phyloP scores from a whole-genome alignment of 257 asterid species.

The Voacanga thouarsii region DNA sequence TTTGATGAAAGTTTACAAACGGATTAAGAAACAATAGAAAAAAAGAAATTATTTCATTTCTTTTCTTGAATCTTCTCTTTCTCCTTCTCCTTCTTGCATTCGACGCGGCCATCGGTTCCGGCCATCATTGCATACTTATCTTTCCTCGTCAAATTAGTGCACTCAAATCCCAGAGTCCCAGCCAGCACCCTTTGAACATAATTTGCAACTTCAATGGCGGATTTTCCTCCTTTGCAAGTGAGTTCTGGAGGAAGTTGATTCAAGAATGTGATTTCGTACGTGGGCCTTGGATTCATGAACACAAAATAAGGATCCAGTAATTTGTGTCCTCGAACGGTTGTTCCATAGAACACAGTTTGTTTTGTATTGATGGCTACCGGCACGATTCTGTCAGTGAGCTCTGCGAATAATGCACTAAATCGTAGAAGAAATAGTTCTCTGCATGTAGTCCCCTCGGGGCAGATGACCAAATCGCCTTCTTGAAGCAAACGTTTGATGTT shows the following conservation, averaged over 20 bases:
- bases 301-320: conserved; percentile 73
- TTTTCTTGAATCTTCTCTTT: conserved; percentile 21
- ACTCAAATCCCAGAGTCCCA: conserved; percentile 80
- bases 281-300: conserved; percentile 89
- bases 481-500: conserved; percentile 54
- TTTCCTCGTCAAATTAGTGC: conserved; percentile 76
- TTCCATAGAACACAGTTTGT: conserved; percentile 75
- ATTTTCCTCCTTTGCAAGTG: conserved; percentile 57
- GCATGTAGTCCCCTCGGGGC: conserved; percentile 94
- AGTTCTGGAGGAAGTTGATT: conserved; percentile 60
- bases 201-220: conserved; percentile 81
- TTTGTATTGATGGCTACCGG: conserved; percentile 73
- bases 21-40: neutral
- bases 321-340: conserved; percentile 73
- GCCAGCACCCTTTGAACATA: conserved; percentile 69
- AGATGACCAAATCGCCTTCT: conserved; percentile 76
- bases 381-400: conserved; percentile 76
- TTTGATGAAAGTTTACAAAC: neutral
- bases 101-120: conserved; percentile 73
- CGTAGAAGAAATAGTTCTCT: conserved; percentile 72
- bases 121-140: conserved; percentile 83
- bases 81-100: conserved; percentile 22
- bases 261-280: conserved; percentile 72
- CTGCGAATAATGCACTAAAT: conserved; percentile 90
- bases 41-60: neutral